Percentiles rank a stretch among this genome's conserved stretches.
Evolutionary conservation across 2,329 filamentous ascomycete species (phyloP).

Genomic region (Xylariaceae sp.): DNA sequence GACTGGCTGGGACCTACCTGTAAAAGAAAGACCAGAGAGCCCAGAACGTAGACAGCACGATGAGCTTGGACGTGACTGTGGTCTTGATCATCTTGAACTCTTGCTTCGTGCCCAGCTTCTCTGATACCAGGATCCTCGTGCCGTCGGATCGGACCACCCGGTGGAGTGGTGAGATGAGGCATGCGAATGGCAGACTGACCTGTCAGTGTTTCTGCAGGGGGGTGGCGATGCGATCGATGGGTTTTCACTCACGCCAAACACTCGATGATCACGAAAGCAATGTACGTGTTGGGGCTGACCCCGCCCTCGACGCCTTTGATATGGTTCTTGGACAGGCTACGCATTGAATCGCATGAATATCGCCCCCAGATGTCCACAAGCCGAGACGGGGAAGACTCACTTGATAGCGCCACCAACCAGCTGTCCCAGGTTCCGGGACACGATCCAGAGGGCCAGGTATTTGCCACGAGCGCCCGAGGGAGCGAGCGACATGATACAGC

Average conservation of each 20-base stretch:
- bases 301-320: constrained; percentile 28
- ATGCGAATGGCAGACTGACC: constrained; percentile 33
- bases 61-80: constrained; percentile 31
- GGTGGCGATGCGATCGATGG: background rate
- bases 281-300: constrained; percentile 35
- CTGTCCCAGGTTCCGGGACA: constrained; percentile 38
- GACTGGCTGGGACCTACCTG: constrained; percentile 14
- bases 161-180: constrained; percentile 38
- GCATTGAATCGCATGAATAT: too few species aligned
- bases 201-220: too few species aligned
- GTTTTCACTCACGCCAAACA: constrained; percentile 29
- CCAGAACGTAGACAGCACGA: constrained; percentile 31
- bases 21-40: constrained; percentile 41
- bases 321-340: constrained; percentile 30
- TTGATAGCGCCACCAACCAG: constrained; percentile 39
- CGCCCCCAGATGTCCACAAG: too few species aligned
- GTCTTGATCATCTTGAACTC: constrained; percentile 32
- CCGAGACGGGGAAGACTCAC: constrained; percentile 17
- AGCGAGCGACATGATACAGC: constrained; percentile 40
- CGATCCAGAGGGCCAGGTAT: constrained; percentile 40
- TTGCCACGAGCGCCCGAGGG: constrained; percentile 38
- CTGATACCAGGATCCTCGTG: constrained; percentile 32
- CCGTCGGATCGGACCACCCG: constrained; percentile 37
- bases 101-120: constrained; percentile 30
- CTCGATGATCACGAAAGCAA: constrained; percentile 40